Evolutionary conservation across 78 protist species (phyloP).

Genomic region (Dictyostelium citrinum): DNA sequence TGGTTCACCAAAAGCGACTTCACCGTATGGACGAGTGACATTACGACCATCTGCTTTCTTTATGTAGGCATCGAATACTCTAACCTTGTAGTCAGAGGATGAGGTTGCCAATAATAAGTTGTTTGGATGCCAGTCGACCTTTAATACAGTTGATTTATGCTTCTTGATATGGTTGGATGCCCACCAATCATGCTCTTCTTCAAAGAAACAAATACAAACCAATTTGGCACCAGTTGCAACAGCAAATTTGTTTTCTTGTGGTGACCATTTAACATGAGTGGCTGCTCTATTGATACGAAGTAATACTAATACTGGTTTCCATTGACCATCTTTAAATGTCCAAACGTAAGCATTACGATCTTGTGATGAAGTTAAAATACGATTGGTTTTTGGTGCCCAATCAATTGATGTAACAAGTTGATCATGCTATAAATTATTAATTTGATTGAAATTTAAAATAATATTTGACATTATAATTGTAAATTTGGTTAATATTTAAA

Average conservation of each 20-base stretch:
- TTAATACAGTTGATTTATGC: constrained; percentile 89
- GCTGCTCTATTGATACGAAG: constrained; percentile 94
- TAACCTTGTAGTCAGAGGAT: constrained; percentile 81
- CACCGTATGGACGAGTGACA: constrained; percentile 62
- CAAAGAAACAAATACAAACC: constrained; percentile 92
- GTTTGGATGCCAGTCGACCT: constrained; percentile 94
- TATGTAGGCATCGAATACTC: constrained; percentile 87
- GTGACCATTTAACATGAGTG: constrained; percentile 92
- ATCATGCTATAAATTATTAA: constrained; percentile 84
- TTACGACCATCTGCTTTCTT: constrained; percentile 86
- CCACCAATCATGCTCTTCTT: constrained; percentile 97
- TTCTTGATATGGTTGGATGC: constrained; percentile 92
- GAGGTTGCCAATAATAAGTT: constrained; percentile 89
- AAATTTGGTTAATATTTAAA: neutral
- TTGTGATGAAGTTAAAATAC: constrained; percentile 92
- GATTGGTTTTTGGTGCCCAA: constrained; percentile 93
- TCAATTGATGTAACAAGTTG: constrained; percentile 92
- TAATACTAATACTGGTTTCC: constrained; percentile 95
- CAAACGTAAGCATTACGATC: constrained; percentile 98
- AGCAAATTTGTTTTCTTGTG: constrained; percentile 93
- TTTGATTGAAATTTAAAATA: neutral
- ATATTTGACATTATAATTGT: neutral
- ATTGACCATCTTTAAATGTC: constrained; percentile 68
- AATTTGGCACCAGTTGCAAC: constrained; percentile 92
- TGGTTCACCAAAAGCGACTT: constrained; percentile 69